Evolutionary conservation across 2,329 filamentous ascomycete species (phyloP).

Genomic region (Neopestalotiopsis sp.): DNA sequence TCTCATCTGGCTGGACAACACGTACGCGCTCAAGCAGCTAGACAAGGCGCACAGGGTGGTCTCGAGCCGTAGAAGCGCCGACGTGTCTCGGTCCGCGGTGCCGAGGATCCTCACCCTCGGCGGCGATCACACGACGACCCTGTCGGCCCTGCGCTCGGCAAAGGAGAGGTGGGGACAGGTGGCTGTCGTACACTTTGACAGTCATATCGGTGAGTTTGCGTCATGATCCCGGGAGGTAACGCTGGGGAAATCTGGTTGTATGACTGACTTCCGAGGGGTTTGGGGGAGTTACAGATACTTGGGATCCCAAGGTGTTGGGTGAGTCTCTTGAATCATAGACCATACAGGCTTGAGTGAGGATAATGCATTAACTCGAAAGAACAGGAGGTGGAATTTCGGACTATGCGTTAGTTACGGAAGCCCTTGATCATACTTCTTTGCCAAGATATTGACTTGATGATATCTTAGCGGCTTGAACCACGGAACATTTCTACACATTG

Average conservation of each 20-base stretch:
- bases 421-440: neutral
- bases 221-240: neutral
- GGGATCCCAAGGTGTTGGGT: conserved; percentile 69
- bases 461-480: conserved; percentile 57
- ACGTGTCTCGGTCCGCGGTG: conserved; percentile 46
- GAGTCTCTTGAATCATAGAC: conserved; percentile 23
- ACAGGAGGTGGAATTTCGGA: conserved; percentile 62
- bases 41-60: conserved; percentile 64
- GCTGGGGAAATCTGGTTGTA: neutral
- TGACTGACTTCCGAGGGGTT: neutral
- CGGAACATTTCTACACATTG: conserved; percentile 67
- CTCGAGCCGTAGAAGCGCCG: conserved; percentile 43
- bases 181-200: conserved; percentile 70
- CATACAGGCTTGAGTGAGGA: no score
- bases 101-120: conserved; percentile 66
- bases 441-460: neutral
- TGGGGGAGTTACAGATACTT: conserved; percentile 59
- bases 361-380: conserved; percentile 10
- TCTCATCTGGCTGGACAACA: conserved; percentile 79
- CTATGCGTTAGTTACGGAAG: conserved; percentile 53
- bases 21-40: conserved; percentile 75
- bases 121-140: conserved; percentile 69
- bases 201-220: conserved; percentile 58
- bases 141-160: conserved; percentile 66
- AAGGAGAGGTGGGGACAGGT: conserved; percentile 63